Evolutionary conservation across 352 stramenopile genomes (phyloP).

Genomic region (Bremia lactucae): DNA sequence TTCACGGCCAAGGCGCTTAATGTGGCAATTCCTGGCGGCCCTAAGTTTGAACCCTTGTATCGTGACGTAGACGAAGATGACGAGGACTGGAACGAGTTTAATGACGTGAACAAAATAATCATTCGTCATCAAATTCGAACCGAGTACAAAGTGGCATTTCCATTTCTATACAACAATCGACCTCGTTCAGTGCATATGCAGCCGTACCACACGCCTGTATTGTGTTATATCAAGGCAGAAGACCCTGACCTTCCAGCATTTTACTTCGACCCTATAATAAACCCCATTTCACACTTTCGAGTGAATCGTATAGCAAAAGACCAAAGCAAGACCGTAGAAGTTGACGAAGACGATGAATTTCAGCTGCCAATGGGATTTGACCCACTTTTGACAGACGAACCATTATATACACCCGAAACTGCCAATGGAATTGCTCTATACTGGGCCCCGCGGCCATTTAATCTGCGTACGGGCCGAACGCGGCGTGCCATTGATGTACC

Average conservation of each 20-base stretch:
- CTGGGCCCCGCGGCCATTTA: constrained; percentile 96
- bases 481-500: constrained; percentile 95
- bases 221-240: constrained; percentile 96
- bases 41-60: constrained; percentile 99
- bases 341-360: constrained; percentile 84
- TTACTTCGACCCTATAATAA: constrained; percentile 96
- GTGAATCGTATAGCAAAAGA: constrained; percentile 43
- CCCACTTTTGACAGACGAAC: constrained; percentile 88
- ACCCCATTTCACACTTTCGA: constrained; percentile 94
- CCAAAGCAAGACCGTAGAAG: constrained; percentile 38
- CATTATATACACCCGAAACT: constrained; percentile 93
- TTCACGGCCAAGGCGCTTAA: constrained; percentile 99
- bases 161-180: constrained; percentile 98
- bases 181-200: constrained; percentile 92
- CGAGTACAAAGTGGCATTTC: constrained; percentile 99
- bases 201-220: constrained; percentile 92
- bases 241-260: constrained; percentile 93
- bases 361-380: constrained; percentile 80
- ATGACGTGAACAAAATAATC: constrained; percentile 99
- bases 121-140: constrained; percentile 97
- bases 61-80: constrained; percentile 96
- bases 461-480: constrained; percentile 92
- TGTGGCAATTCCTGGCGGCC: constrained; percentile 96
- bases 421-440: constrained; percentile 96
- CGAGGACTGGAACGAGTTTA: constrained; percentile 99